Conservation (phyloP, 2,329 filamentous ascomycete genomes). For the Xylaria sp. region DNA sequence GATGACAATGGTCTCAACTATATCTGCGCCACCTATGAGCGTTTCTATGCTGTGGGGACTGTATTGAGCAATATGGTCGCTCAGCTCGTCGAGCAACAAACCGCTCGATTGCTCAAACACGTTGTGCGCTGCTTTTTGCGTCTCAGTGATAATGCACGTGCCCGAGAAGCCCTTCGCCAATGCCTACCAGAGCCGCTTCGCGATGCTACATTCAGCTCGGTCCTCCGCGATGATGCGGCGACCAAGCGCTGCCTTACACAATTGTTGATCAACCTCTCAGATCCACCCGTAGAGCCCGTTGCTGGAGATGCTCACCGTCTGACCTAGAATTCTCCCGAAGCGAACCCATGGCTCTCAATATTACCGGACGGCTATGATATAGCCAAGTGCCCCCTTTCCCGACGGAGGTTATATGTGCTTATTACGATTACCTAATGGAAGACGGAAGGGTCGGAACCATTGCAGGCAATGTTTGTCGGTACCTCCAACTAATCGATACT, state of each 20-base stretch:
- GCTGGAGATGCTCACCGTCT: constrained; percentile 37
- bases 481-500: constrained; percentile 7
- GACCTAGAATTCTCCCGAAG: constrained; percentile 10
- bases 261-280: constrained; percentile 93
- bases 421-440: constrained; percentile 9
- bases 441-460: constrained; percentile 6
- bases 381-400: neutral
- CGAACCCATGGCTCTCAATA: constrained; percentile 1
- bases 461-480: constrained; percentile 4
- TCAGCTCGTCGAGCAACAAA: constrained; percentile 97
- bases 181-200: constrained; percentile 98
- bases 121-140: constrained; percentile 96
- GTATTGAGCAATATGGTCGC: constrained; percentile 99
- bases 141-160: constrained; percentile 93
- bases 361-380: constrained; percentile 1
- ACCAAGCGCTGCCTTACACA: constrained; percentile 98
- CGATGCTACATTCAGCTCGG: constrained; percentile 95
- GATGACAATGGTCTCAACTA: constrained; percentile 98
- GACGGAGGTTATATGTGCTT: constrained; percentile 1
- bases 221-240: constrained; percentile 94
- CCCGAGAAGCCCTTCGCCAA: constrained; percentile 92
- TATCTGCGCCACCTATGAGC: constrained; percentile 98
- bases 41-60: constrained; percentile 97
- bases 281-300: constrained; percentile 73
- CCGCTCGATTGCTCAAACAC: constrained; percentile 93